phyloP scores from a whole-genome alignment of 2,329 filamentous ascomycete species.

The Penicillium sclerotigenum region DNA sequence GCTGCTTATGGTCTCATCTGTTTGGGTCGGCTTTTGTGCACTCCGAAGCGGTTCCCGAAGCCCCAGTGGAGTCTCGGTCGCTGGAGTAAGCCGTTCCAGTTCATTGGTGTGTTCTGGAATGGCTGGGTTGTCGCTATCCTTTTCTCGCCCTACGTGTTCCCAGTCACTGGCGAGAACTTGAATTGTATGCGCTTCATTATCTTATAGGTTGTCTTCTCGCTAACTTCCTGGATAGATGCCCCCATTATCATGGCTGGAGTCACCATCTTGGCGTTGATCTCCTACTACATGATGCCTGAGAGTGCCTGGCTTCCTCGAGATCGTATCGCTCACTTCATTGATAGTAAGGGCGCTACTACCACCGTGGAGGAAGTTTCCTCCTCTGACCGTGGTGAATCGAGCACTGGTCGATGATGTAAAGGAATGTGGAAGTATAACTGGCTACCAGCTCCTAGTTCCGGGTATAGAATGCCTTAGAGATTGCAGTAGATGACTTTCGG shows the following conservation, averaged over 20 bases:
- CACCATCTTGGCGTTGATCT: constrained; percentile 49
- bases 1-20: constrained; percentile 54
- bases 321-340: constrained; percentile 46
- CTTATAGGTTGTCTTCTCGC: neutral
- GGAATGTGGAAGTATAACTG: neutral
- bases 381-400: constrained; percentile 3
- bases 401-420: constrained; percentile 8
- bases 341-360: constrained; percentile 35
- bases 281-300: constrained; percentile 50
- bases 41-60: constrained; percentile 38
- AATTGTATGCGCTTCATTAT: constrained; percentile 39
- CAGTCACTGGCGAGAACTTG: constrained; percentile 43
- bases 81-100: constrained; percentile 48
- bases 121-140: constrained; percentile 50
- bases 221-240: constrained; percentile 36
- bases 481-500: neutral
- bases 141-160: constrained; percentile 49
- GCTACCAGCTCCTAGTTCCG: neutral
- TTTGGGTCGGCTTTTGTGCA: constrained; percentile 48
- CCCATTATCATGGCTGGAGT: constrained; percentile 52
- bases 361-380: constrained; percentile 29
- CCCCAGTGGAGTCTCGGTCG: constrained; percentile 46
- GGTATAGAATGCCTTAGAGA: neutral
- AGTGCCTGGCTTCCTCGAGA: constrained; percentile 47
- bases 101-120: constrained; percentile 50